Base-by-base conservation (phyloP, 2,329 filamentous ascomycete species). In the Diaporthe nobilis region DNA sequence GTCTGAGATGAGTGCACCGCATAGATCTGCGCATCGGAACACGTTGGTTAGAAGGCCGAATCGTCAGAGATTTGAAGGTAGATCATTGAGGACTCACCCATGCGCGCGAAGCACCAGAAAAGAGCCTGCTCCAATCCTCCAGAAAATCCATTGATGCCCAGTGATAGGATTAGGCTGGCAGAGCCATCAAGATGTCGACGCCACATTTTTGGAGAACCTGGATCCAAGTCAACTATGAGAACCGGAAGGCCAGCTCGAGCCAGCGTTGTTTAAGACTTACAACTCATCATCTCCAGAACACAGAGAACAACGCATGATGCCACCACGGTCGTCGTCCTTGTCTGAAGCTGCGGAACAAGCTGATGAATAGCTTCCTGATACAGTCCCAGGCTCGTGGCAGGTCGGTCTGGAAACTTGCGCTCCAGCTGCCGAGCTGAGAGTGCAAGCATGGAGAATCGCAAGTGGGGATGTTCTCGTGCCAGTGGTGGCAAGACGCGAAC, bases 91-190 rank as follows among this genome's bases (percentile, higher is more conserved):
- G 68, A 78, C 83, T 76, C 75, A 87, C 86, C 86, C 88, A 91
- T 91, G 61, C 89, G 85, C 1, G 88, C 88, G 79, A 89, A 91
- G 77, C 88, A 90, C 90, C 90, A 91, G 76, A 91, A 91, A 0
- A 90, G 83, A 0, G 89, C 88, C 80, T 90, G 88, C 9, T 88
- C 80, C 25, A 90, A 79, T 0, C 89, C 89, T 3, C 87, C 86
- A 31, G 85, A 86, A 67, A 90, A 88, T 0, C 89, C 89, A 60
- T 89, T 85, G n/a, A 91, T 87, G 13, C 85, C 87, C 68, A 88
- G 86, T 0, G 88, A 85, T 77, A 88, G 86, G 60, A 91, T 88
- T 5, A 92, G 82, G 3, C 87, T 87, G 4, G 90, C 89, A 76
- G 89, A 91, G 0, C 90, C 90, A 72, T 91, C 90, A 2, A 91